Conservation (phyloP, 768 basidiomycete species). For the Hericium coralloides region DNA sequence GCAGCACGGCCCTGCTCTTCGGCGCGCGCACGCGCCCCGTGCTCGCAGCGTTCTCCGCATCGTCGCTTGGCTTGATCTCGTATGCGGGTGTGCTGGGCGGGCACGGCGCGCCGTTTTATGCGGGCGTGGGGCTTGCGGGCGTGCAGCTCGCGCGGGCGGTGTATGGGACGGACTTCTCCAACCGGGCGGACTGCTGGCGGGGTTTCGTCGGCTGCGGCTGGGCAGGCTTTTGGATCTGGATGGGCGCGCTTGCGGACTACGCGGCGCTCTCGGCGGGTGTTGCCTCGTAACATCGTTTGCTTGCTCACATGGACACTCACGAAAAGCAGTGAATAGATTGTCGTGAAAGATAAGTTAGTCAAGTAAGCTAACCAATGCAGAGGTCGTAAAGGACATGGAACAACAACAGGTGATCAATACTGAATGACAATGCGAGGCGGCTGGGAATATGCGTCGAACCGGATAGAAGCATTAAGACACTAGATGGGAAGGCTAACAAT, state of each 20-base stretch:
- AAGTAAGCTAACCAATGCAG: neutral
- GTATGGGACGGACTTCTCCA: slow-evolving; percentile 65
- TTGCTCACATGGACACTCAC: neutral
- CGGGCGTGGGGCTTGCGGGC: slow-evolving; percentile 65
- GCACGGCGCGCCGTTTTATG: slow-evolving; percentile 71
- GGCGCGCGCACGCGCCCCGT: slow-evolving; percentile 68
- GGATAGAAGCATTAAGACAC: neutral
- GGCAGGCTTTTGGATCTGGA: slow-evolving; percentile 84
- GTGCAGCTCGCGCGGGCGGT: slow-evolving; percentile 74
- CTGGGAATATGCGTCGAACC: neutral
- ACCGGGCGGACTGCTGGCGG: slow-evolving; percentile 76
- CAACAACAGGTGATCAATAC: neutral
- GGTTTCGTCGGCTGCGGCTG: slow-evolving; percentile 86
- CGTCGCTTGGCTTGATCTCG: slow-evolving; percentile 65
- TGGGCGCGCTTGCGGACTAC: slow-evolving; percentile 72
- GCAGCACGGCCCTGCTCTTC: slow-evolving; percentile 91
- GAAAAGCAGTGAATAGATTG: neutral
- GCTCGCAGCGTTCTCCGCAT: slow-evolving; percentile 61
- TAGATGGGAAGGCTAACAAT: neutral
- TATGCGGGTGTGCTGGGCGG: slow-evolving; percentile 75
- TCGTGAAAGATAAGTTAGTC: neutral
- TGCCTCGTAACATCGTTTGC: neutral
- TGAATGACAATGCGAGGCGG: neutral
- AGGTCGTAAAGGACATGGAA: neutral
- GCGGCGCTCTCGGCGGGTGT: slow-evolving; percentile 12